phyloP scores from a whole-genome alignment of 116 monocot species.

The Iris pallida region DNA sequence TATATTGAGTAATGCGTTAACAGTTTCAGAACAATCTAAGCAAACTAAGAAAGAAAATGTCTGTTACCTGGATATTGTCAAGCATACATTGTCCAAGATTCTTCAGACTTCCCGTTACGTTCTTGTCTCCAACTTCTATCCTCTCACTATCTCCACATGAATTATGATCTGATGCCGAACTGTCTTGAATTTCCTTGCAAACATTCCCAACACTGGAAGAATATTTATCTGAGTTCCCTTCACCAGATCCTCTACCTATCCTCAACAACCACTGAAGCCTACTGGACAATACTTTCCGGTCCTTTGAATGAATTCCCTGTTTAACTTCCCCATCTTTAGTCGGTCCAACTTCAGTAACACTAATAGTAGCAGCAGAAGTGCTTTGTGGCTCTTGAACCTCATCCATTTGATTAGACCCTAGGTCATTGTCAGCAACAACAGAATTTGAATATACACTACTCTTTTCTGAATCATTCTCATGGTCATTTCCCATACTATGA shows the following conservation, averaged over 20 bases:
- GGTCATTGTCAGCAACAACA: slow-evolving; percentile 34
- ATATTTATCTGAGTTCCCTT: slow-evolving; percentile 24
- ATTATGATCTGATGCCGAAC: slow-evolving; percentile 5
- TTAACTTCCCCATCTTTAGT: slow-evolving; percentile 8
- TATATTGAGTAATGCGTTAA: no score
- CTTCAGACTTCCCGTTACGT: slow-evolving; percentile 30
- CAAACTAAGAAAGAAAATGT: no score
- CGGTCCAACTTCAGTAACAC: slow-evolving; percentile 5
- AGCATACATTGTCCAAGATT: slow-evolving; percentile 45
- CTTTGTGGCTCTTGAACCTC: slow-evolving; percentile 13
- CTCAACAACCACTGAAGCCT: slow-evolving; percentile 55
- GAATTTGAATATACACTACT: slow-evolving; percentile 65
- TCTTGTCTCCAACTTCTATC: slow-evolving; percentile 28
- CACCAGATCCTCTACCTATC: slow-evolving; percentile 34
- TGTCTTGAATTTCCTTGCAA: slow-evolving; percentile 2
- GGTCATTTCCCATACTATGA: slow-evolving; percentile 20
- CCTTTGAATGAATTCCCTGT: slow-evolving; percentile 22
- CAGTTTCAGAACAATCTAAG: no score
- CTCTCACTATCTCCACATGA: slow-evolving; percentile 8
- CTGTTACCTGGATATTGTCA: slow-evolving; percentile 46
- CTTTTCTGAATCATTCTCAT: slow-evolving; percentile 56
- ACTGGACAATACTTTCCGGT: slow-evolving; percentile 34
- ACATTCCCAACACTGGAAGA: slow-evolving; percentile 11
- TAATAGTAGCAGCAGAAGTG: not conserved
- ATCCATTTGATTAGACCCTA: slow-evolving; percentile 14